Evolutionary conservation across 192 early-diverging fungal genomes (phyloP).

Genomic region (Glomus cerebriforme): DNA sequence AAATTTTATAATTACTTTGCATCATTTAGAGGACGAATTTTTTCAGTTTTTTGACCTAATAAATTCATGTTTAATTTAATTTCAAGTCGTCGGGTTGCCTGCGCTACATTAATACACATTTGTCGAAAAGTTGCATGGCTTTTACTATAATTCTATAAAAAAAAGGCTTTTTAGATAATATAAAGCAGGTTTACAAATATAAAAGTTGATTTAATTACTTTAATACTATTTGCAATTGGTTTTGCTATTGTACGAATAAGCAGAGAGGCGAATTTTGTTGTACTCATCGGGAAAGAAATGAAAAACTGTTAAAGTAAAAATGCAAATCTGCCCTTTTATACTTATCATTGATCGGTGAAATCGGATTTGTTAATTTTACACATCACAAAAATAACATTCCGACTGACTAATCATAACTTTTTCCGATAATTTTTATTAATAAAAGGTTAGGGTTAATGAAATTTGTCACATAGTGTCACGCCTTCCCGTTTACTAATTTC

Average conservation of each 20-base stretch:
- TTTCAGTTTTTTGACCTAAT: slow-evolving; percentile 73
- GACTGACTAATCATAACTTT: no score
- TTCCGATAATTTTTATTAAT: no score
- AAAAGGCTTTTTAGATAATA: background rate
- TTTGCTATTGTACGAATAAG: slow-evolving; percentile 67
- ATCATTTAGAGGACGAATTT: slow-evolving; percentile 78
- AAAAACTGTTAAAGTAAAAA: background rate
- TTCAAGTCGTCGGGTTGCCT: slow-evolving; percentile 72
- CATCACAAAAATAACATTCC: no score
- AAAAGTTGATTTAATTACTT: slow-evolving; percentile 46
- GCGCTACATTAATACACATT: slow-evolving; percentile 76
- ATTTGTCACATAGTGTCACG: no score
- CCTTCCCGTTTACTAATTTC: no score
- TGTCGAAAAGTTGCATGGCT: slow-evolving; percentile 61
- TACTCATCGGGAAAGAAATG: slow-evolving; percentile 47
- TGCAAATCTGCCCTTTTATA: no score
- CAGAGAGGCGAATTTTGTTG: slow-evolving; percentile 63
- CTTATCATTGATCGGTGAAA: no score
- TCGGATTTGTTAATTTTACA: no score
- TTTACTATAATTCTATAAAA: slow-evolving; percentile 39
- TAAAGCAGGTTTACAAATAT: background rate
- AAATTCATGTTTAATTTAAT: slow-evolving; percentile 84
- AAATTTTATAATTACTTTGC: slow-evolving; percentile 55
- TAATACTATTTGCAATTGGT: slow-evolving; percentile 54
- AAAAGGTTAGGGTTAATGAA: no score